A percentile compares a stretch with the other conserved stretches of the same genome.
Evolutionary conservation across 257 asterid species (phyloP).

Genomic region (Asclepias syriaca): DNA sequence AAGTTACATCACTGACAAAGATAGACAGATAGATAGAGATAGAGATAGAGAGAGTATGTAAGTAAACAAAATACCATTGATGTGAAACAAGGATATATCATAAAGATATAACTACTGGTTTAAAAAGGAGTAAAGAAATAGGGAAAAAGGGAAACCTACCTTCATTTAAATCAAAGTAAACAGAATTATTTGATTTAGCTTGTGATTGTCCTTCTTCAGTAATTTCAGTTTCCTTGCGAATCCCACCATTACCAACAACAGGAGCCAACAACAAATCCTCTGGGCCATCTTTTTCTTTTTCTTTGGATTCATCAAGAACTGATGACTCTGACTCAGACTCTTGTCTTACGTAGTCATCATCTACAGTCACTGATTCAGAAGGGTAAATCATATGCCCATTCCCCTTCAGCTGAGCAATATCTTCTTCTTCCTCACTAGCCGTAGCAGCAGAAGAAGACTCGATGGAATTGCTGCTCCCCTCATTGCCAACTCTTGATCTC

Average conservation of each 20-base stretch:
- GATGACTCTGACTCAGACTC: background rate
- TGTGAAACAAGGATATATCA: background rate
- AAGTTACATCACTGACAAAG: background rate
- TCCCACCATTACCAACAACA: constrained; percentile 15
- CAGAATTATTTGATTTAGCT: constrained; percentile 28
- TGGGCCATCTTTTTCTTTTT: background rate
- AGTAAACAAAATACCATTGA: background rate
- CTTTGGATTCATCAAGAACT: constrained; percentile 17
- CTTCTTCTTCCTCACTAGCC: background rate
- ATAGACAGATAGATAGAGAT: background rate
- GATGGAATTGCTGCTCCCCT: background rate
- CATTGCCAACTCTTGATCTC: constrained; percentile 31
- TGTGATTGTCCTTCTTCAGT: constrained; percentile 29
- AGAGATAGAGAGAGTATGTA: background rate
- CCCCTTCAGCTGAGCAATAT: background rate
- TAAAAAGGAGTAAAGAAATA: background rate
- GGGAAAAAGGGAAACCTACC: constrained; percentile 29
- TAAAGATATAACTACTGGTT: no score
- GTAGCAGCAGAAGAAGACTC: background rate
- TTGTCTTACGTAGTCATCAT: constrained; percentile 21
- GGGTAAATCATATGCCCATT: constrained; percentile 21
- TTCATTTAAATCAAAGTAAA: constrained; percentile 53
- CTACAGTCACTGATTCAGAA: constrained; percentile 2
- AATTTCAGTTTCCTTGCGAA: constrained; percentile 25
- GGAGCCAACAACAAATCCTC: constrained; percentile 8